Conservation (phyloP, 306 rosid species). For the Cucumis sativus region DNA sequence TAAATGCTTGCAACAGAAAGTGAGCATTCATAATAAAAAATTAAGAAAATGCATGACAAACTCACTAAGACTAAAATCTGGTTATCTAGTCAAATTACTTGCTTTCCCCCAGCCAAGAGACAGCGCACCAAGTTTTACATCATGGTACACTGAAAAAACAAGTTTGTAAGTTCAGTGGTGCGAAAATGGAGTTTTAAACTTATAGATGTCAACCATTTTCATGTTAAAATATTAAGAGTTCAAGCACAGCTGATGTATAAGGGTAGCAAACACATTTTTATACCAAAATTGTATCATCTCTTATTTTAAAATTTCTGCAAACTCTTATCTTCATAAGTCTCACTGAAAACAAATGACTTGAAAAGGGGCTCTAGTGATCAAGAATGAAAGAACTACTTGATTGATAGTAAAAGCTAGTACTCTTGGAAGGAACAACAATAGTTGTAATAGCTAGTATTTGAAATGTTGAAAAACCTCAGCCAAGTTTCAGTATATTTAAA, state of each 20-base stretch:
- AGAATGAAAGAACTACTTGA: background rate
- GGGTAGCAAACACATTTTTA: background rate
- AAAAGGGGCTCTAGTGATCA: background rate
- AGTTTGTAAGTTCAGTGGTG: background rate
- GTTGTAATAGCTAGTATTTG: background rate
- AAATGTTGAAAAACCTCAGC: background rate
- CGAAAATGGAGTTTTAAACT: background rate
- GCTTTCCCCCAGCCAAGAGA: background rate
- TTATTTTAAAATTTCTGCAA: background rate
- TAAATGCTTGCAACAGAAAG: background rate
- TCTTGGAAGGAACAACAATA: no score
- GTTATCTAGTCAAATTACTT: background rate
- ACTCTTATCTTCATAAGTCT: background rate
- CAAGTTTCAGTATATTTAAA: background rate
- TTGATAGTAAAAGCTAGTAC: background rate
- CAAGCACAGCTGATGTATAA: background rate
- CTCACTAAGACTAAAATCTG: background rate
- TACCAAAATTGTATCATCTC: background rate
- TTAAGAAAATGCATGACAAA: background rate
- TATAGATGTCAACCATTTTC: background rate
- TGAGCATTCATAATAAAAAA: background rate
- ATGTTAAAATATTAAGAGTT: background rate
- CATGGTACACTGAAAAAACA: background rate
- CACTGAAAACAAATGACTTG: background rate
- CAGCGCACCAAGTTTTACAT: background rate